A percentile compares a stretch with the other conserved stretches of the same genome.
These are phyloP conservation scores for Setaria viridis DNA, from an alignment of 202 grass and related monocot genomes.

Conservation along the genomic window DNA sequence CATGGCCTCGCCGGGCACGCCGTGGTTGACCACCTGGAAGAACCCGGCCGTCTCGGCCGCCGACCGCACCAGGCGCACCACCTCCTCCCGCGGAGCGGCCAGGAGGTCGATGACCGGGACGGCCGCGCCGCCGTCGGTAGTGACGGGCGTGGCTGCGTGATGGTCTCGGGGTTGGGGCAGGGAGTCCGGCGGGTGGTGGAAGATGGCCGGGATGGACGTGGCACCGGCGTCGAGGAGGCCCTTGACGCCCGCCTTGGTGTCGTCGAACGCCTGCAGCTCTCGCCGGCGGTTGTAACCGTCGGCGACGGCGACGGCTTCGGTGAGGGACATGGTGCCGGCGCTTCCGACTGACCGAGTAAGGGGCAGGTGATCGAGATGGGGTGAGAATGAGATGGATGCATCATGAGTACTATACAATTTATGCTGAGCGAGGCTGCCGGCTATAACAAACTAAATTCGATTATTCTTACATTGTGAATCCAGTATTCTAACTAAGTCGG, in stretches of 20 bases:
- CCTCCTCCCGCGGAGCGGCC: background rate
- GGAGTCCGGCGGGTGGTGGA: background rate
- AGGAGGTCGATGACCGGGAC: constrained; percentile 47
- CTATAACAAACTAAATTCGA: no score
- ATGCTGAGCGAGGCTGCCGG: background rate
- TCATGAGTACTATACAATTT: background rate
- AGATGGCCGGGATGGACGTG: constrained; percentile 14
- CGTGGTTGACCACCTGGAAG: constrained; percentile 44
- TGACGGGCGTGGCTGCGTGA: background rate
- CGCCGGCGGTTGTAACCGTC: background rate
- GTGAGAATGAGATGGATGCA: background rate
- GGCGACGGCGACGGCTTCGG: background rate
- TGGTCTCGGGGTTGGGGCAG: background rate
- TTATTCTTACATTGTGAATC: no score
- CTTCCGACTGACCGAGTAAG: background rate
- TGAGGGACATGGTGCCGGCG: background rate
- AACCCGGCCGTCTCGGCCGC: background rate
- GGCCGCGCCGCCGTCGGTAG: background rate
- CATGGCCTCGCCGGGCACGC: constrained; percentile 10
- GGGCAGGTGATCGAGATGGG: background rate
- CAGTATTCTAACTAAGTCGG: no score
- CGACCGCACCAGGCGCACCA: background rate
- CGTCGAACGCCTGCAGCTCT: constrained; percentile 24
- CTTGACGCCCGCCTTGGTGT: constrained; percentile 10
- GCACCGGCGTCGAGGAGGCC: constrained; percentile 4